Conservation (phyloP, 805 yeast genomes). For the Sugiyamaella boreocaroliniensis region DNA sequence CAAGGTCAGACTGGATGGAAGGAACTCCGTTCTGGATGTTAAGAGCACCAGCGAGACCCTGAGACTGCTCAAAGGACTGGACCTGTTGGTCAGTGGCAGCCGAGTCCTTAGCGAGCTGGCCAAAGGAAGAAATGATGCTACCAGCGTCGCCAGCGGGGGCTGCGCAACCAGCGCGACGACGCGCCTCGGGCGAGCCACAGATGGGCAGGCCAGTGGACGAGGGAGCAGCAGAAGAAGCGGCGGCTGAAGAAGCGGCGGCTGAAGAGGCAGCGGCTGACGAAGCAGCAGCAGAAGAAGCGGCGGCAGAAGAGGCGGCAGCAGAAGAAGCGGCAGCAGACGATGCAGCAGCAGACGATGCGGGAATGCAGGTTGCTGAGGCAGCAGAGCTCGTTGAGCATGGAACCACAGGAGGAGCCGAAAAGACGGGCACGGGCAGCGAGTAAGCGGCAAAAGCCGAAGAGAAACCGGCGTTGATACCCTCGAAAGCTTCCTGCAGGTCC, state of each 20-base stretch:
- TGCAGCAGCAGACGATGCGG: slow-evolving; percentile 2
- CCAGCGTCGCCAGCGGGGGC: slow-evolving; percentile 2
- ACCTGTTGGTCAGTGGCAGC: slow-evolving; percentile 6
- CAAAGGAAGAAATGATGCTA: slow-evolving; percentile 10
- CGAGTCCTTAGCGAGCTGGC: slow-evolving; percentile 6
- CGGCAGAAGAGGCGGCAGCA: not conserved
- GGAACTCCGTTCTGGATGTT: slow-evolving; percentile 23
- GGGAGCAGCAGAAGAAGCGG: not conserved
- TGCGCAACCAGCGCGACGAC: not conserved
- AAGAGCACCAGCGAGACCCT: slow-evolving; percentile 26
- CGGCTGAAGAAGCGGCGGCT: not conserved
- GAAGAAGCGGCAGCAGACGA: not conserved
- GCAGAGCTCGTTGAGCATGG: slow-evolving; percentile 2
- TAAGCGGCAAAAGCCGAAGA: slow-evolving; percentile 1
- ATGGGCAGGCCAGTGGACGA: not conserved
- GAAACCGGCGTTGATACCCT: slow-evolving; percentile 8
- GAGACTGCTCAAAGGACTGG: slow-evolving; percentile 6
- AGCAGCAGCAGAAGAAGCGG: not conserved
- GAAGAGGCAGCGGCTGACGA: not conserved
- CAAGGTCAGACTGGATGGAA: slow-evolving; percentile 18
- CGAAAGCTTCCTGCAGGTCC: slow-evolving; percentile 14
- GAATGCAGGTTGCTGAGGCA: not conserved
- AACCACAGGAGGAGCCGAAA: not conserved
- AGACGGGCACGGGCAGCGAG: slow-evolving; percentile 3
- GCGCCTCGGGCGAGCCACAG: not conserved